Evolutionary conservation across 2,329 filamentous ascomycete species (phyloP).

Genomic region (Ophiostoma angusticollis): DNA sequence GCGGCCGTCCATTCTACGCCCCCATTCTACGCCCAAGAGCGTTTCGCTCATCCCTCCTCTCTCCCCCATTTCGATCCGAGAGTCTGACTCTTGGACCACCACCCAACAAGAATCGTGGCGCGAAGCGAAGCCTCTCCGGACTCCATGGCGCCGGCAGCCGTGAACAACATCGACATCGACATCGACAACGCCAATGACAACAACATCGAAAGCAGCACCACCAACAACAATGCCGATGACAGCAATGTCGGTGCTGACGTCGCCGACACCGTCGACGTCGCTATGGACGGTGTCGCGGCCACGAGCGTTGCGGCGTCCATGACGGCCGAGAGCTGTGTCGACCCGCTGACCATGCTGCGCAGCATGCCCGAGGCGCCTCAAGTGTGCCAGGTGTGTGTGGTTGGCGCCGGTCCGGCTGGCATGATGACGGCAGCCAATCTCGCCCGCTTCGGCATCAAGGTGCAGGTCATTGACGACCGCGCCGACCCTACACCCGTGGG

Average conservation of each 20-base stretch:
- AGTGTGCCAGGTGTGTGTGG: slow-evolving; percentile 28
- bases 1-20: too few species aligned
- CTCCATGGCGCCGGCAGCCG: slow-evolving; percentile 11
- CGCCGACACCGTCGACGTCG: slow-evolving; percentile 17
- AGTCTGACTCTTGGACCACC: too few species aligned
- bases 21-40: too few species aligned
- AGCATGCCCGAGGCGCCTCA: slow-evolving; percentile 20
- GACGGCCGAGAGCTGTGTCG: slow-evolving; percentile 24
- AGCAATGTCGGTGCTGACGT: slow-evolving; percentile 18
- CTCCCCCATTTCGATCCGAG: too few species aligned
- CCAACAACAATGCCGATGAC: neutral
- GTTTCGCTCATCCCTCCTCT: too few species aligned
- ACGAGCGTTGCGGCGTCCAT: slow-evolving; percentile 19
- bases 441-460: slow-evolving; percentile 41
- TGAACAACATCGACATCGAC: too few species aligned
- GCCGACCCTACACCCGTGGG: slow-evolving; percentile 24
- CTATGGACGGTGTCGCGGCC: slow-evolving; percentile 18
- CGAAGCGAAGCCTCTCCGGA: too few species aligned
- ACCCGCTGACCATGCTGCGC: slow-evolving; percentile 35
- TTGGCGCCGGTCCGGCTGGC: slow-evolving; percentile 43
- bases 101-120: too few species aligned
- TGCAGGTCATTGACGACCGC: slow-evolving; percentile 6
- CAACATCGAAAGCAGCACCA: too few species aligned
- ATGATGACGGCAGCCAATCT: slow-evolving; percentile 34
- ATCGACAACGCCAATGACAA: neutral